These are phyloP conservation scores for Neoconidiobolus thromboides DNA, from an alignment of 371 early-diverging fungal species.

Conservation along the genomic window DNA sequence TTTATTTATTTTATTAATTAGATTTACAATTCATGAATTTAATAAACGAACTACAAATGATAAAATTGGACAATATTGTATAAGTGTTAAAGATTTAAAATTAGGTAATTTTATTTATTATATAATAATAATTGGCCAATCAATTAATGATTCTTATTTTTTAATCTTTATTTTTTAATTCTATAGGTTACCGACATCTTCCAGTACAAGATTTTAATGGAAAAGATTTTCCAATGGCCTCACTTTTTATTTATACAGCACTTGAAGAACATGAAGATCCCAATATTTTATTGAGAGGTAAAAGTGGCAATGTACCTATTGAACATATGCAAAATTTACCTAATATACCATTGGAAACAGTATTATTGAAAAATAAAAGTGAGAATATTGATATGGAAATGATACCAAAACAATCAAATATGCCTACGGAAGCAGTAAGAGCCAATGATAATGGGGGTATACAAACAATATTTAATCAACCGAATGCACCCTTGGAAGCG, in stretches of 20 bases:
- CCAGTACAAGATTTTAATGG: not conserved
- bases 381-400: too few relatives aligned
- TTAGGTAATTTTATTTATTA: not conserved
- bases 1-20: not conserved
- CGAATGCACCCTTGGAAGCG: too few relatives aligned
- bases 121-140: not conserved
- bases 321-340: not conserved
- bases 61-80: not conserved
- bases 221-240: not conserved
- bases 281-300: not conserved
- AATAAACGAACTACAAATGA: not conserved
- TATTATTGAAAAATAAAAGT: too few relatives aligned
- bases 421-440: too few relatives aligned
- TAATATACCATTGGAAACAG: too few relatives aligned
- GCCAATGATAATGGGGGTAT: too few relatives aligned
- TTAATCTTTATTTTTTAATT: not conserved
- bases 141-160: too few relatives aligned
- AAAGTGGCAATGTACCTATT: not conserved
- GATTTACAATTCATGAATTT: constrained; percentile 1
- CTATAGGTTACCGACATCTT: constrained; percentile 3
- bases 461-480: too few relatives aligned
- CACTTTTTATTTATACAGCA: constrained; percentile 1
- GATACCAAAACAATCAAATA: too few relatives aligned
- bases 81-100: not conserved
- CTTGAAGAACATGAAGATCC: not conserved